Evolutionary conservation across 495 filamentous ascomycete species (phyloP).

Genomic region (Cercophora newfieldiana): DNA sequence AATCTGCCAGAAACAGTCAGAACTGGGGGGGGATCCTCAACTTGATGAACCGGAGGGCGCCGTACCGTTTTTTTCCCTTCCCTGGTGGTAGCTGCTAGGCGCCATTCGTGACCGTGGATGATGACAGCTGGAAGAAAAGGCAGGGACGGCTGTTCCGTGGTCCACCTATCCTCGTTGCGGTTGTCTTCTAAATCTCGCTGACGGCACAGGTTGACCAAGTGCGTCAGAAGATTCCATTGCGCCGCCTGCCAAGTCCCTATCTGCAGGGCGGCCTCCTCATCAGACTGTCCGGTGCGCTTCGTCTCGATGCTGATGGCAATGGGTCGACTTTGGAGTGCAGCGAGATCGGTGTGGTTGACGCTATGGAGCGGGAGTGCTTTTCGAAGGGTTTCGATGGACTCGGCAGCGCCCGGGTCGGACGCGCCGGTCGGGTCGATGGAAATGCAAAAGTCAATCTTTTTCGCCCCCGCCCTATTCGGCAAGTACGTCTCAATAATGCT

Average conservation of each 20-base stretch:
- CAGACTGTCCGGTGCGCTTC: constrained; percentile 5
- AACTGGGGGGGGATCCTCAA: background rate
- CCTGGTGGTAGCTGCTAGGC: constrained; percentile 1
- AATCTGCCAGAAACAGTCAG: constrained; percentile 5
- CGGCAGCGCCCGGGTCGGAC: background rate
- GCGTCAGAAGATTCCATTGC: constrained; percentile 3
- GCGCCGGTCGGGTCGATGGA: background rate
- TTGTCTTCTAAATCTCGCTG: background rate
- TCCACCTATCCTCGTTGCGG: background rate
- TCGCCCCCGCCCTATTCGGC: background rate
- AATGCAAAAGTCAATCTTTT: background rate
- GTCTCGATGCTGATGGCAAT: constrained; percentile 8
- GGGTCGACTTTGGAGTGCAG: background rate
- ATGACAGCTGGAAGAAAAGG: constrained; percentile 3
- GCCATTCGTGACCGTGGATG: constrained; percentile 5
- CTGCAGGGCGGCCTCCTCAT: constrained; percentile 5
- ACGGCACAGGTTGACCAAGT: constrained; percentile 4
- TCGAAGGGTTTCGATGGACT: background rate
- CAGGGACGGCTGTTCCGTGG: constrained; percentile 1
- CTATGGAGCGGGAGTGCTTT: background rate
- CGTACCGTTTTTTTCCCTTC: constrained; percentile 2
- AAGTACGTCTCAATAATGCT: constrained; percentile 1
- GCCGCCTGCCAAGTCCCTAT: constrained; percentile 4
- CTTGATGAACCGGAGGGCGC: background rate
- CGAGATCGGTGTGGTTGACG: constrained; percentile 6